Evolutionary conservation across 2,329 filamentous ascomycete genomes (phyloP), one percentile per base, ranked within the genome.

Genomic region (Neofusicoccum kwambonambiense): DNA sequence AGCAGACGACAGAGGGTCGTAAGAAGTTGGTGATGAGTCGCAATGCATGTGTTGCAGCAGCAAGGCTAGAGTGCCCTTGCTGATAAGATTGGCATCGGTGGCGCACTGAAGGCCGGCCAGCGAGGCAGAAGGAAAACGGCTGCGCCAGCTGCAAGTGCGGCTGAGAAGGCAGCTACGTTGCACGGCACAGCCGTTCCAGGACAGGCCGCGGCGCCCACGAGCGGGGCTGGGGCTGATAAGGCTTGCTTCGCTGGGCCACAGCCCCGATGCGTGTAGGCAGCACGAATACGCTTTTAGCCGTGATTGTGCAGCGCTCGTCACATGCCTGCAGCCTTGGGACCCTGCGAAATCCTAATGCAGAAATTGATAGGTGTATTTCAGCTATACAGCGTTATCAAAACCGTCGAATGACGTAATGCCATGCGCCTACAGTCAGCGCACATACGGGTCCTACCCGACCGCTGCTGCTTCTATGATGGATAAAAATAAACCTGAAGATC

Each of bases 161-260:
- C 50, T 19, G 34, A 19, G 50, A 52, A 52, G 50, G 51, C 51
- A 56, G 52, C 35, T 56, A 19, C 37, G 17, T 27, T 34, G 47
- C 15, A 11, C 27, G 22, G 47, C 47, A 35, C 22, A 50, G 12
- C 27, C 15, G 19, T 31, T 12, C 13, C 11, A 31, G 47, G 27
- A 7, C 51, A 27, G 35, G 17, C 19, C 13, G 19, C 17, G 37
- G 17, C 35, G 11, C 17, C 52, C 37, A 8, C 13, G 15, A 31
- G 52, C 52, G 52, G 52, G 19, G 37, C 51, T 15, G 34, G 31
- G 8, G 50, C 50, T 54, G 50, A 56, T 42, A 56, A 56, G 52
- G 34, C 35, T 19, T 31, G 22, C 31, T 51, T 35, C 49, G 49
- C 31, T 12, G 17, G 51, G 41, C 35, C 35, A 39, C 35, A 39